Base-by-base conservation (phyloP, 768 basidiomycete genomes). In the Boletus insuetus region DNA sequence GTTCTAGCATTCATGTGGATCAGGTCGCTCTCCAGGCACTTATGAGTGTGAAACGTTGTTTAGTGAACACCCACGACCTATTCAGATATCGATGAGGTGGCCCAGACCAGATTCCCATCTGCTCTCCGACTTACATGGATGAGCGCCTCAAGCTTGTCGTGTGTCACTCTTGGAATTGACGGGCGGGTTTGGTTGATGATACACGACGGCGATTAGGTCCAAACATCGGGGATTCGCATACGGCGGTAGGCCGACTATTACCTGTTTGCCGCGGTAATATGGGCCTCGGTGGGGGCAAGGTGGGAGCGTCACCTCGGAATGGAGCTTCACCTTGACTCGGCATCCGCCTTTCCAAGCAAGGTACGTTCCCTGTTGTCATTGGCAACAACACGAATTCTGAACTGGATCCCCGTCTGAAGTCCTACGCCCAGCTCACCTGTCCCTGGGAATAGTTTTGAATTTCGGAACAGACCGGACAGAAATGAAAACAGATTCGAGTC, bases 211-310 rank as follows among this genome's bases (percentile, higher is more conserved):
- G 60, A 67, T 62, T 64, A 49, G 50, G 46, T 43, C 44, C 55
- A 55, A 35, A 46, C 42, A 44, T 58, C 60, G 59, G 62, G 67
- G 67, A 67, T 67, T 64, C 67, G 55, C 66, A 56, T 49, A 47
- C 40, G 55, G 47, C 55, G 51, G 32, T 4, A 40, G 55, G 42
- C 39, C 44, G 47, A 51, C 49, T 19, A 49, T 49, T 22, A 29
- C 45, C 38, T 44, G 55, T 53, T 54, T 46, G 19, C 61, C 60
- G 56, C 57, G 64, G 64, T 55, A 46, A 53, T 54, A 49, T 49
- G 58, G 49, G 42, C 46, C 49, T 50, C 50, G 39, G 53, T 57
- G 39, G 34, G 49, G 39, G 50, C n/a, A 46, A 48, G 39, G 53
- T 57, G 39, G 34, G 49, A 41, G 50, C 16, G 48, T 51, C 46